A percentile compares a stretch with the other conserved stretches of the same genome.
These are phyloP conservation scores for Podospora didyma DNA, from an alignment of 495 filamentous ascomycete species.

Conservation along the genomic window DNA sequence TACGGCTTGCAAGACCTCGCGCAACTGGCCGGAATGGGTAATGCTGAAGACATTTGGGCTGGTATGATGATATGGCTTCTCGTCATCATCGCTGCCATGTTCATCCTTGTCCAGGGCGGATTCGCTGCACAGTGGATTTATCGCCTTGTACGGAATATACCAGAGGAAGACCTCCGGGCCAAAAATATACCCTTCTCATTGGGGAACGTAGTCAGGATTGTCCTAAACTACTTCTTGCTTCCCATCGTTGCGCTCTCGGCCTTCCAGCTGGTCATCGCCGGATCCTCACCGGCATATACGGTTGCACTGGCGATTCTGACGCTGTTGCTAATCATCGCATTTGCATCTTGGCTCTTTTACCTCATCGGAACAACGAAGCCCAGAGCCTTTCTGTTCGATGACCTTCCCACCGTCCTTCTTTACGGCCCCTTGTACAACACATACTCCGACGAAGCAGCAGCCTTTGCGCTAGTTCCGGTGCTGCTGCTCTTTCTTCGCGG, in stretches of 20 bases:
- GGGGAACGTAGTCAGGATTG: slow-evolving; percentile 81
- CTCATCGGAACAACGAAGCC: slow-evolving; percentile 78
- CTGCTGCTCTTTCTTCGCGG: slow-evolving; percentile 80
- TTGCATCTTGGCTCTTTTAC: slow-evolving; percentile 73
- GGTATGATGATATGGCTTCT: slow-evolving; percentile 85
- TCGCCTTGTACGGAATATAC: slow-evolving; percentile 62
- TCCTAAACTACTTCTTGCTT: slow-evolving; percentile 87
- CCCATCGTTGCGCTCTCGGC: slow-evolving; percentile 81
- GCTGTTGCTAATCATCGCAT: slow-evolving; percentile 64
- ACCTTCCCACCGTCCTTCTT: slow-evolving; percentile 80
- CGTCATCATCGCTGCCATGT: slow-evolving; percentile 62
- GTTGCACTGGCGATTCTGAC: slow-evolving; percentile 71
- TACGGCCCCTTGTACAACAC: slow-evolving; percentile 99
- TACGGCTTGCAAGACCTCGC: slow-evolving; percentile 77
- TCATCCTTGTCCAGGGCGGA: slow-evolving; percentile 71
- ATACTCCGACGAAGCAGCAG: slow-evolving; percentile 79
- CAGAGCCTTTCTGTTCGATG: slow-evolving; percentile 83
- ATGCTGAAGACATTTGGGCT: slow-evolving; percentile 81
- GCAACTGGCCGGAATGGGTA: slow-evolving; percentile 78
- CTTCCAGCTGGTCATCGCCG: slow-evolving; percentile 83
- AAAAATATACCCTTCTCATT: slow-evolving; percentile 93
- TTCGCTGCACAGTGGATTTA: slow-evolving; percentile 74
- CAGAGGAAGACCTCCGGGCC: slow-evolving; percentile 78
- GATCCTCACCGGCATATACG: slow-evolving; percentile 59
- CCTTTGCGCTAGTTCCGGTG: slow-evolving; percentile 83